Base-by-base conservation (phyloP, 495 filamentous ascomycete species). In the Haplographium delicatum region DNA sequence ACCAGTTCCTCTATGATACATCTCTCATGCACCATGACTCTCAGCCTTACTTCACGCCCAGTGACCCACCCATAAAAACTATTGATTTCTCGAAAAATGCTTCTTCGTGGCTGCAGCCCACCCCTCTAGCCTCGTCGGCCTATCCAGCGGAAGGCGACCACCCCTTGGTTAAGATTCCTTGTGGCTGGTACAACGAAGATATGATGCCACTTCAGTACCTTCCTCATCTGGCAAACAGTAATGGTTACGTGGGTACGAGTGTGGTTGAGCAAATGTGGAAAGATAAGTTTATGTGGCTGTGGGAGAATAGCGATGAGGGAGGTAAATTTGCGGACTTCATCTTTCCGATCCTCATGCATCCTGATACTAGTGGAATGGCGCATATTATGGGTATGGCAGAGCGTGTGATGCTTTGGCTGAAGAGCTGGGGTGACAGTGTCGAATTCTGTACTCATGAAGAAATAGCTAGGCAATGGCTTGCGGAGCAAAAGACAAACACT, bases 271-370 rank as follows among this genome's bases (percentile, higher is more conserved):
- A 72, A 45, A 68, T 81, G 23, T 84, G 81, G 80, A 67, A 72
- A 45, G 69, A 74, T 35, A 74, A 80, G 39, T 84, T 82, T 55
- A 68, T 80, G 44, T 83, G 75, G 62, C 76, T 75, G 48, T 83
- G 81, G 51, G 68, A 74, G 26, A 79, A 83, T 61, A 74, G 81
- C 47, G 56, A 51, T 23, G 49, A 20, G n/a, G 41, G 38, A 23
- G 24, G 25, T 0, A 28, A 24, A 18, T 30, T 2, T 10, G 43
- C 41, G 2, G 72, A 75, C 40, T 84, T 83, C 51, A 66, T 82
- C 9, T 82, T 82, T 61, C 79, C 79, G 2, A 74, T 82, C 42
- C 75, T 77, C 1, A 73, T 81, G 31, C 79, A 83, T 63, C 80
- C 80, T 6, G 76, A 83, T 53, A 76, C 79, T 1, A 68, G 62